Percentiles rank a stretch among this genome's conserved stretches.
Conservation (phyloP, 2,329 filamentous ascomycete species). For the Exophiala viscosa region DNA sequence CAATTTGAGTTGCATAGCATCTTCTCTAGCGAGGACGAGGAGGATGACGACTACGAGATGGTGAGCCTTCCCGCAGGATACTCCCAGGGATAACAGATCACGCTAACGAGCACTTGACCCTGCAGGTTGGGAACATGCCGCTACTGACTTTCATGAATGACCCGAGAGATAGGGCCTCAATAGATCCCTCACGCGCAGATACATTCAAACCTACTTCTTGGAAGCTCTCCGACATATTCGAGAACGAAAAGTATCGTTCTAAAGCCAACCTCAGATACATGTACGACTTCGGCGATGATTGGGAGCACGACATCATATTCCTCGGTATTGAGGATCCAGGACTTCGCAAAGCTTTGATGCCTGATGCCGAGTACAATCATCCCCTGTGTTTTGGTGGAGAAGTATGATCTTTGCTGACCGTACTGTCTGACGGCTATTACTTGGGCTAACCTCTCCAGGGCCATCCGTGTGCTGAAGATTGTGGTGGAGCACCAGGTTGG, state of each 20-base stretch:
- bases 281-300: constrained; percentile 5
- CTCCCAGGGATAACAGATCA: too few relatives aligned
- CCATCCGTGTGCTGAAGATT: constrained; percentile 5
- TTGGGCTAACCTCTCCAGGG: not conserved
- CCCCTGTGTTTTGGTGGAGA: not conserved
- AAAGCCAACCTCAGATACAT: not conserved
- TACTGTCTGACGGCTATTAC: not conserved
- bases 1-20: not conserved
- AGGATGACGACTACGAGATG: not conserved
- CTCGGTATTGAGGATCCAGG: not conserved
- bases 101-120: too few relatives aligned
- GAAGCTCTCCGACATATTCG: not conserved
- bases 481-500: not conserved
- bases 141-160: not conserved
- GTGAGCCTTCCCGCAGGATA: not conserved
- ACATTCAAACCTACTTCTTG: not conserved
- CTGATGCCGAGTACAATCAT: not conserved
- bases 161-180: not conserved
- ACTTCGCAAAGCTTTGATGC: not conserved
- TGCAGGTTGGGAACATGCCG: not conserved
- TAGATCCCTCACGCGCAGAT: not conserved
- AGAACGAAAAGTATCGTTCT: not conserved
- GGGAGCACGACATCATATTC: not conserved
- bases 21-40: not conserved
- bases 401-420: not conserved